Evolutionary conservation across 2,329 filamentous ascomycete species (phyloP).

Genomic region (Beauveria sp.): DNA sequence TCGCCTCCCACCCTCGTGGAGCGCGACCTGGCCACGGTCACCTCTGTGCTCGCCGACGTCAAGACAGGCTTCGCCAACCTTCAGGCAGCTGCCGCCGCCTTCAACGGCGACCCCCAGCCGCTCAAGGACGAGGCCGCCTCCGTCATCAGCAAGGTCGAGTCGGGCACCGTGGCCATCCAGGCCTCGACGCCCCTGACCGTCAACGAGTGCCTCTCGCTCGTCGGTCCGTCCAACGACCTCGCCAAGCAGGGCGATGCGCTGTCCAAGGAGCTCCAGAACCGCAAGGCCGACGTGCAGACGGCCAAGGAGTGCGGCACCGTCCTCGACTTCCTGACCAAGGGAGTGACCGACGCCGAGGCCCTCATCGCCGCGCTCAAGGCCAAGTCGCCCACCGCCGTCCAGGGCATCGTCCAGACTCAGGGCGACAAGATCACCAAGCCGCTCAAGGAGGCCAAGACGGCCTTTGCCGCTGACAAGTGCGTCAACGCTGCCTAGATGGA

Average conservation of each 20-base stretch:
- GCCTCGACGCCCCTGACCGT: constrained; percentile 12
- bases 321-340: not conserved
- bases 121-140: constrained; percentile 3
- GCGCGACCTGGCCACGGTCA: constrained; percentile 13
- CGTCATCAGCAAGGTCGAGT: constrained; percentile 11
- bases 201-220: constrained; percentile 10
- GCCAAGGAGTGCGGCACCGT: constrained; percentile 10
- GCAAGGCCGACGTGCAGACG: constrained; percentile 2
- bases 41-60: constrained; percentile 12
- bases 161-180: constrained; percentile 7
- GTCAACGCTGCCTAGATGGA: not conserved
- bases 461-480: constrained; percentile 1
- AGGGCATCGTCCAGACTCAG: constrained; percentile 3
- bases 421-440: constrained; percentile 3
- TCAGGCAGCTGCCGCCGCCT: constrained; percentile 4
- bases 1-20: constrained; percentile 8
- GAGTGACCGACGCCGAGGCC: not conserved
- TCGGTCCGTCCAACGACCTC: constrained; percentile 10
- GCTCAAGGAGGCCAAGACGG: not conserved
- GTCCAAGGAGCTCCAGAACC: constrained; percentile 2
- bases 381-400: constrained; percentile 6
- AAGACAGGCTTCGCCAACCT: constrained; percentile 11
- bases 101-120: constrained; percentile 10
- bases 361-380: constrained; percentile 2
- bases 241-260: constrained; percentile 9